These are phyloP conservation scores for Rhodotorula graminis DNA, from an alignment of 768 basidiomycete genomes.

Conservation along the genomic window DNA sequence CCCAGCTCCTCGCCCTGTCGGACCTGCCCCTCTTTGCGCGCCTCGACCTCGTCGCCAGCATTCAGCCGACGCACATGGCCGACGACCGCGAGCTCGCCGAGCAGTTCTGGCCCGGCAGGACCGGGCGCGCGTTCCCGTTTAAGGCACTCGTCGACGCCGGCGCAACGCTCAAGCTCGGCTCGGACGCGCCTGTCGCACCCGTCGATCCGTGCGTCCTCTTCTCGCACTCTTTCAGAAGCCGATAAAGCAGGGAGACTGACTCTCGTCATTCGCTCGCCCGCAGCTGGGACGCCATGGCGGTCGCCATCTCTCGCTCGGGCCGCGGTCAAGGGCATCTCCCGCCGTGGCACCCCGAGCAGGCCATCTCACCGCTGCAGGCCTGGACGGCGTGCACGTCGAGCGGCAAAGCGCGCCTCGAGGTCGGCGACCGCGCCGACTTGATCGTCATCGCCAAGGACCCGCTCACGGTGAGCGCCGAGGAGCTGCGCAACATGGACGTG, in stretches of 20 bases:
- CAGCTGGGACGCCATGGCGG: constrained; percentile 37
- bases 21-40: constrained; percentile 39
- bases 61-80: constrained; percentile 43
- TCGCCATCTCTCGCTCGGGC: constrained; percentile 25
- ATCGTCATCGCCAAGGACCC: constrained; percentile 36
- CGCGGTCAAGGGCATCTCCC: constrained; percentile 26
- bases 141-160: constrained; percentile 36
- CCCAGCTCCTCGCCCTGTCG: constrained; percentile 38
- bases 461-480: constrained; percentile 26
- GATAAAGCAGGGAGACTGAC: no score
- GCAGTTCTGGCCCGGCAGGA: constrained; percentile 41
- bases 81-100: constrained; percentile 41
- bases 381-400: constrained; percentile 41
- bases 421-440: constrained; percentile 40
- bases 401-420: constrained; percentile 26
- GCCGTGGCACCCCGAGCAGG: constrained; percentile 41
- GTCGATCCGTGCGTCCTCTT: constrained; percentile 37
- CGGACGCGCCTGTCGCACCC: constrained; percentile 41
- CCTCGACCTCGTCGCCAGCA: constrained; percentile 39
- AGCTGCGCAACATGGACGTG: constrained; percentile 38
- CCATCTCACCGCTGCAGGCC: constrained; percentile 37
- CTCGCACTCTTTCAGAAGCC: constrained; percentile 14
- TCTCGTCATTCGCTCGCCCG: no score
- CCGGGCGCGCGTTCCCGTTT: constrained; percentile 40
- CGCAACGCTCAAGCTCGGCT: constrained; percentile 40